These are phyloP conservation scores for Alternaria dauci DNA, from an alignment of 2,329 filamentous ascomycete genomes.

Conservation along the genomic window DNA sequence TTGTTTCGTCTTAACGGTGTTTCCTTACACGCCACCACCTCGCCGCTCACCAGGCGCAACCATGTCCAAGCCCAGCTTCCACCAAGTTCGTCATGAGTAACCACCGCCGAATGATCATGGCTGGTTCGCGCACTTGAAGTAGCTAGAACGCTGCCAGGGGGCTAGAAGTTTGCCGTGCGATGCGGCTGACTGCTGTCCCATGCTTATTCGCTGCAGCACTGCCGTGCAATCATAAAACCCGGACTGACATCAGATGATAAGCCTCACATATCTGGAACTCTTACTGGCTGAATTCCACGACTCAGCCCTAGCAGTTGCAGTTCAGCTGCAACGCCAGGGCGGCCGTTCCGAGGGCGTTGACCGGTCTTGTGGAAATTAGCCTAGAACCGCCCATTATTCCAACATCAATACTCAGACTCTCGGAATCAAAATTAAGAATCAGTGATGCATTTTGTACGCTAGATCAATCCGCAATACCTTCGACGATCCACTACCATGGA, in stretches of 20 bases:
- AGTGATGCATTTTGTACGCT: neutral
- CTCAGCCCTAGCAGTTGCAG: conserved; percentile 22
- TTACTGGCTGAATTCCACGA: conserved; percentile 25
- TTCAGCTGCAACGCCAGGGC: conserved; percentile 22
- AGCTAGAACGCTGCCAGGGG: neutral
- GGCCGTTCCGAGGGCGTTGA: neutral
- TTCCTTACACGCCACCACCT: neutral
- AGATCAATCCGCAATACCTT: neutral
- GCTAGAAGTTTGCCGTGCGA: conserved; percentile 3
- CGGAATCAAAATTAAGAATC: neutral
- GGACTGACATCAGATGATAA: conserved; percentile 8
- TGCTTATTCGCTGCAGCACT: conserved; percentile 13
- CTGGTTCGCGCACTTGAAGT: neutral
- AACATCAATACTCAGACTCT: neutral
- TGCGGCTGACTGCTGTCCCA: conserved; percentile 11
- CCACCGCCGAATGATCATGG: neutral
- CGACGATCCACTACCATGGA: conserved; percentile 12
- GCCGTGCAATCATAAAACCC: neutral
- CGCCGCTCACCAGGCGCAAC: neutral
- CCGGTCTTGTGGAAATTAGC: conserved; percentile 6
- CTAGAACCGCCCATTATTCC: neutral
- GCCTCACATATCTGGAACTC: conserved; percentile 17
- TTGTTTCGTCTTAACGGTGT: neutral
- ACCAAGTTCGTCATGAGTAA: neutral
- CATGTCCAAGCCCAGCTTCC: neutral